phyloP scores from a whole-genome alignment of 2,329 filamentous ascomycete genomes.

The Lasiodiplodia hormozganensis region DNA sequence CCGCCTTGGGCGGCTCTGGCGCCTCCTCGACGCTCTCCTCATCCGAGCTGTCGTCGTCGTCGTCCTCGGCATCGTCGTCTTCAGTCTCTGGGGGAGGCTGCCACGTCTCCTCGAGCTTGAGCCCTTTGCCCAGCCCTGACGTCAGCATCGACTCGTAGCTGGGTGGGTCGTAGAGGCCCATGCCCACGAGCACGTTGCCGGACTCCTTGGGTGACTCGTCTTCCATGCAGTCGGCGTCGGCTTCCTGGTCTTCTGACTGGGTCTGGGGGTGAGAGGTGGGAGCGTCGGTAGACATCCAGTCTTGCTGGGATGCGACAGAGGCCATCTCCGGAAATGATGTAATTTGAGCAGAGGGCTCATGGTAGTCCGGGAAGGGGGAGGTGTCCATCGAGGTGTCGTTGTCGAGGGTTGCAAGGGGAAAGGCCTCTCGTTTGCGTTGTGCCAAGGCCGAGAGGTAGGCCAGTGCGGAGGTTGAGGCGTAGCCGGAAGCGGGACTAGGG shows the following conservation, averaged over 20 bases:
- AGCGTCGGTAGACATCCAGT: not conserved
- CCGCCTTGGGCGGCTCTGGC: constrained; percentile 25
- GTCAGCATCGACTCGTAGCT: constrained; percentile 62
- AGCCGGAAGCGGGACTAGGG: constrained; percentile 27
- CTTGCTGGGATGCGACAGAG: not conserved
- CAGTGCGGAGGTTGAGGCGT: constrained; percentile 23
- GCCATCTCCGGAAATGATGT: constrained; percentile 16
- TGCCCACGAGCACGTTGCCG: constrained; percentile 78
- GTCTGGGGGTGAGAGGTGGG: constrained; percentile 23
- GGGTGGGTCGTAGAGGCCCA: constrained; percentile 80
- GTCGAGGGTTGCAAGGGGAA: constrained; percentile 19
- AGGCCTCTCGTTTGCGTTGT: constrained; percentile 23
- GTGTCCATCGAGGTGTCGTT: constrained; percentile 21
- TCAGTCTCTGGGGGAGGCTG: constrained; percentile 62
- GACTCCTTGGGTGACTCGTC: constrained; percentile 62
- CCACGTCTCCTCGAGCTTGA: constrained; percentile 84
- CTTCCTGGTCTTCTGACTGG: constrained; percentile 50
- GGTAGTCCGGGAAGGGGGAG: constrained; percentile 19
- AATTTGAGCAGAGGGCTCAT: constrained; percentile 2
- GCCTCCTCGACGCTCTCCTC: constrained; percentile 55
- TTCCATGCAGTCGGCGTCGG: constrained; percentile 48
- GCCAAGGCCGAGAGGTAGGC: constrained; percentile 28
- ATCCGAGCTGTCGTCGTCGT: constrained; percentile 42
- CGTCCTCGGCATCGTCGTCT: constrained; percentile 62
- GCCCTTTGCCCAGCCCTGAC: constrained; percentile 66